Percentiles rank a stretch among this genome's conserved stretches.
These are phyloP conservation scores for Ceratobasidium sp. DNA, from an alignment of 1,284 basidiomycete species.

Conservation along the genomic window DNA sequence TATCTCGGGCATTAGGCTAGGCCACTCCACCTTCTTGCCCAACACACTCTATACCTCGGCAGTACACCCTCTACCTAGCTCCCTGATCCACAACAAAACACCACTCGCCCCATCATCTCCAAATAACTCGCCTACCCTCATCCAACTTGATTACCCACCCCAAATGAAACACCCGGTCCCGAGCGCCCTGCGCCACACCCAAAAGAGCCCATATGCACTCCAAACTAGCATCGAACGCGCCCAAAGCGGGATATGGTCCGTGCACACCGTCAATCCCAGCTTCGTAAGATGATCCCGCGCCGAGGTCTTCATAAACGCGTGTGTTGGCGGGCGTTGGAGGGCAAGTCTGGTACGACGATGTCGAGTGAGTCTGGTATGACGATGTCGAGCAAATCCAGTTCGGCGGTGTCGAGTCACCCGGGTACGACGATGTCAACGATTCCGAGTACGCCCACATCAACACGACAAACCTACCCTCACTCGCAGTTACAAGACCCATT, in stretches of 20 bases:
- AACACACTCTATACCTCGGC: too few relatives aligned
- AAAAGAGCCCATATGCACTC: neutral
- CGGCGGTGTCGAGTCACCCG: neutral
- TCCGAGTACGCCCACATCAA: neutral
- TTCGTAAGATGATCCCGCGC: constrained; percentile 6
- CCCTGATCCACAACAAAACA: too few relatives aligned
- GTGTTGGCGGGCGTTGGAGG: too few relatives aligned
- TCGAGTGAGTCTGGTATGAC: neutral
- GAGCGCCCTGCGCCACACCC: neutral
- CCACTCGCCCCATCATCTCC: too few relatives aligned
- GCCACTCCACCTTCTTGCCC: too few relatives aligned
- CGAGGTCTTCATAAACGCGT: neutral
- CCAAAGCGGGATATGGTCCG: constrained; percentile 31
- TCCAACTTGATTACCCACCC: too few relatives aligned
- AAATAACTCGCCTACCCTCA: too few relatives aligned
- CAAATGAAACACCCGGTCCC: neutral
- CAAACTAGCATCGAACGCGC: neutral
- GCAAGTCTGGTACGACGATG: too few relatives aligned
- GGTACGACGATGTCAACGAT: constrained; percentile 1
- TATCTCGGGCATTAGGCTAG: too few relatives aligned
- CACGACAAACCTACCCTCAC: neutral
- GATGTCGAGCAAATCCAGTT: too few relatives aligned
- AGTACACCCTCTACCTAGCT: too few relatives aligned
- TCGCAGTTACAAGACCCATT: neutral
- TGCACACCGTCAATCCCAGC: constrained; percentile 32